Percentiles rank a stretch among this genome's conserved stretches.
Conservation (phyloP, 371 early-diverging fungal species). For the Zancudomyces culisetae region DNA sequence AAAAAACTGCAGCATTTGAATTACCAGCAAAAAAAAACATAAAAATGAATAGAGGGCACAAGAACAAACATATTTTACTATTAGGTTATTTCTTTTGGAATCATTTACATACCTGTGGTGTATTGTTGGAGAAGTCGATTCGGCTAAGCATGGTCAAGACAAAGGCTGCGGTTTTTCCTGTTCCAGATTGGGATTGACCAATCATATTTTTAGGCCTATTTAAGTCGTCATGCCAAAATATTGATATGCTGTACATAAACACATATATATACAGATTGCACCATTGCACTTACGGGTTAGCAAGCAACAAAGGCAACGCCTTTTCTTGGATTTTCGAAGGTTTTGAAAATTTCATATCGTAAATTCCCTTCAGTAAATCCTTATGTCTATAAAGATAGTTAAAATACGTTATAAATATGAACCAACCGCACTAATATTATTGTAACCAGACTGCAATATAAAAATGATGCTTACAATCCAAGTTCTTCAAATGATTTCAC, state of each 20-base stretch:
- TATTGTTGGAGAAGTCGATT: constrained; percentile 29
- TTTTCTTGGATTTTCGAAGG: constrained; percentile 93
- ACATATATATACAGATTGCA: background rate
- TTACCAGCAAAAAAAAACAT: no score
- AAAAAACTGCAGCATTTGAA: background rate
- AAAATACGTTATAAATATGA: background rate
- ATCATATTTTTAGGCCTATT: constrained; percentile 47
- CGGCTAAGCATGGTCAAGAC: constrained; percentile 72
- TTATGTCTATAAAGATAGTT: constrained; percentile 12
- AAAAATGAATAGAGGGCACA: no score
- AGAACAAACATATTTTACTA: no score
- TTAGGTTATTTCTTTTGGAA: no score
- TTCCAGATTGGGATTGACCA: constrained; percentile 72
- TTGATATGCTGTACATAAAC: background rate
- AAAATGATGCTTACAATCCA: constrained; percentile 28
- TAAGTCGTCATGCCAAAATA: no score
- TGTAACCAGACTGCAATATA: no score
- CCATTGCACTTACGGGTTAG: constrained; percentile 26
- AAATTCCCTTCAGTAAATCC: constrained; percentile 77
- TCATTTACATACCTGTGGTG: constrained; percentile 25
- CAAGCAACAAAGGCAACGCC: constrained; percentile 73
- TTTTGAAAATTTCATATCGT: constrained; percentile 77
- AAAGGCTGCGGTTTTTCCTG: constrained; percentile 97
- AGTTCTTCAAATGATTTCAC: constrained; percentile 57
- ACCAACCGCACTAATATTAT: no score